Evolutionary conservation across 2,329 filamentous ascomycete species (phyloP).

Genomic region (Diaporthe ilicicola): DNA sequence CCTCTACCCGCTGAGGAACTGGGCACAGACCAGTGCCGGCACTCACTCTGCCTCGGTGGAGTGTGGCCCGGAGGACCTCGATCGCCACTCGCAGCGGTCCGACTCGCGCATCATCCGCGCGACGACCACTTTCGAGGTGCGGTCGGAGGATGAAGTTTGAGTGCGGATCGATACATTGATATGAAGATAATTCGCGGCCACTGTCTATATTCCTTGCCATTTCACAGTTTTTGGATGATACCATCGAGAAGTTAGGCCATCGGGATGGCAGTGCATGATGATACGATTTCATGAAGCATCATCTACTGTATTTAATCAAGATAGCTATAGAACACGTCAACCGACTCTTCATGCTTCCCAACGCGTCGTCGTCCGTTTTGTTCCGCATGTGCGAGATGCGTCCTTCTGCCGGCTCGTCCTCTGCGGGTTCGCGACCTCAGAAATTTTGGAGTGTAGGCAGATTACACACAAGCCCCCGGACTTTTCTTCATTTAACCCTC

Average conservation of each 20-base stretch:
- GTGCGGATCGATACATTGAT: too few relatives aligned
- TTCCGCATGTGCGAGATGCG: not conserved
- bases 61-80: not conserved
- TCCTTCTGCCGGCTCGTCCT: not conserved
- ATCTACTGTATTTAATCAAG: not conserved
- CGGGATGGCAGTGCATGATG: not conserved
- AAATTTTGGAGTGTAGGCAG: too few relatives aligned
- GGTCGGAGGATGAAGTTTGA: not conserved
- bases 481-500: not conserved
- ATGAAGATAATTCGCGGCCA: not conserved
- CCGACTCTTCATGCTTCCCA: not conserved
- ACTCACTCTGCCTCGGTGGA: not conserved
- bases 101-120: conserved; percentile 7
- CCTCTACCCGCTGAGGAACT: not conserved
- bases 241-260: not conserved
- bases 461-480: not conserved
- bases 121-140: not conserved
- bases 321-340: not conserved
- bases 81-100: not conserved
- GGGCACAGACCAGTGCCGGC: not conserved
- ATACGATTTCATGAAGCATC: not conserved
- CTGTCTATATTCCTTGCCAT: not conserved
- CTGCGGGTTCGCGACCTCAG: not conserved
- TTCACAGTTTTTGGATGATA: not conserved
- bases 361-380: not conserved